phyloP scores from a whole-genome alignment of 768 basidiomycete species.

The Asterophora lycoperdoides region DNA sequence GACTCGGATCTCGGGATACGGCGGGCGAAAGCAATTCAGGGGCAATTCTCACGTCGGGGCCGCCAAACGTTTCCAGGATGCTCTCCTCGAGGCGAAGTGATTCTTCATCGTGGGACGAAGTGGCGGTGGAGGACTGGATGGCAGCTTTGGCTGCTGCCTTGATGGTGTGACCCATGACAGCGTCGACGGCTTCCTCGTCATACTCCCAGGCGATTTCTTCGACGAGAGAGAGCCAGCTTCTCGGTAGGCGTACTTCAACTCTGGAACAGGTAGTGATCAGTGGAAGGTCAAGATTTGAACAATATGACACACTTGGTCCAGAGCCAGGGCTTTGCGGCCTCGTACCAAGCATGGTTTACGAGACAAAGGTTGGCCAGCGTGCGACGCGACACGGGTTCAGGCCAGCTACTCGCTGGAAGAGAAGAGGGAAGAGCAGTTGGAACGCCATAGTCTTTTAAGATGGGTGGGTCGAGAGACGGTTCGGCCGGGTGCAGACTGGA shows the following conservation, averaged over 20 bases:
- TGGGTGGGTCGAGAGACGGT: conserved; percentile 69
- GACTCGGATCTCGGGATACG: conserved; percentile 81
- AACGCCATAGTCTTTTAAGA: conserved; percentile 38
- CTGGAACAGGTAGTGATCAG: conserved; percentile 17
- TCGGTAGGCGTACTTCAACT: conserved; percentile 77
- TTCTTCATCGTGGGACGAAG: conserved; percentile 30
- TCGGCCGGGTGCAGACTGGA: conserved; percentile 51
- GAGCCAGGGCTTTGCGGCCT: conserved; percentile 84
- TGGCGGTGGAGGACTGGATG: conserved; percentile 39
- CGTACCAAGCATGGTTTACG: conserved; percentile 74
- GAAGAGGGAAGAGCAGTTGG: conserved; percentile 72
- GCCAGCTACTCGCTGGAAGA: conserved; percentile 65
- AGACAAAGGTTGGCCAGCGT: conserved; percentile 71
- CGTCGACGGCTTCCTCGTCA: conserved; percentile 59
- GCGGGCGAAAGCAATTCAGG: conserved; percentile 74
- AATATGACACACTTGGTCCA: conserved; percentile 56
- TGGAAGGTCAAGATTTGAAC: no score
- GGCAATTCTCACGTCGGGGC: conserved; percentile 68
- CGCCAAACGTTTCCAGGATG: conserved; percentile 52
- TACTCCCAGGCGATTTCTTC: conserved; percentile 76
- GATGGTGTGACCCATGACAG: conserved; percentile 63
- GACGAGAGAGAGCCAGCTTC: conserved; percentile 79
- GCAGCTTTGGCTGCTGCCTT: conserved; percentile 64
- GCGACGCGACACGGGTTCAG: conserved; percentile 59
- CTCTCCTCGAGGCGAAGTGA: conserved; percentile 54